Evolutionary conservation across 106 monocot species (phyloP), one percentile per base, ranked within the genome.

Genomic region (Phalaenopsis equestris): DNA sequence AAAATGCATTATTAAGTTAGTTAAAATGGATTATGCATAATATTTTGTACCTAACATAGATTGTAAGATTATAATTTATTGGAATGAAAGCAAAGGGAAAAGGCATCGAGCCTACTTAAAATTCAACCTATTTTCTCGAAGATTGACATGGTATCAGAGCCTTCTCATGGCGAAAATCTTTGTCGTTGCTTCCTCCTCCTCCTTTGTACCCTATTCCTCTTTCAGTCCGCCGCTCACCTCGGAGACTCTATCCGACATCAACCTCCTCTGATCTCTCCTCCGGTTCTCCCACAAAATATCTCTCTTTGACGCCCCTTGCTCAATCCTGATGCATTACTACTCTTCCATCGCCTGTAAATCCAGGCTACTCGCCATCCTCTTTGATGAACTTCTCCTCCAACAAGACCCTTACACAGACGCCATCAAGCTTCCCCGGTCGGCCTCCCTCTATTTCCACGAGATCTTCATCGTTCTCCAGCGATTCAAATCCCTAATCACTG

Each of bases 391-490:
- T 21, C 85, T 86, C 42, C 76, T 38, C 42, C 15, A 21, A 5
- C 8, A 43, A 23, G 14, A 73, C 39, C 7, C 3, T 38, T 23
- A 21, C 8, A 36, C 41, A 19, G 5, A 49, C 46, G 15, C 21
- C 9, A 3, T 47, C 8, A 23, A 37, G 6, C 81, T 85, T 58
- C 83, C 89, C 11, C 86, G 90, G 38, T 84, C 68, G 68, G 36
- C 68, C 11, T 68, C 68, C 37, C 68, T 68, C n/a, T 68, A 9
- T 77, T 79, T 91, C 46, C 61, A 67, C 19, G 93, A 93, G 87
- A 90, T 87, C 74, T 88, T 89, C 46, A 81, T 87, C 72, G 85
- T 90, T 6, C 84, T 92, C 18, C 86, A 81, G 55, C 86, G 86
- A 15, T 80, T 89, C 78, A 85, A 87, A 77, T 46, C 82, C 10